Percentiles rank a stretch among this genome's conserved stretches.
These are phyloP conservation scores for Xylariaceae sp. DNA, from an alignment of 2,329 filamentous ascomycete genomes.

Conservation along the genomic window DNA sequence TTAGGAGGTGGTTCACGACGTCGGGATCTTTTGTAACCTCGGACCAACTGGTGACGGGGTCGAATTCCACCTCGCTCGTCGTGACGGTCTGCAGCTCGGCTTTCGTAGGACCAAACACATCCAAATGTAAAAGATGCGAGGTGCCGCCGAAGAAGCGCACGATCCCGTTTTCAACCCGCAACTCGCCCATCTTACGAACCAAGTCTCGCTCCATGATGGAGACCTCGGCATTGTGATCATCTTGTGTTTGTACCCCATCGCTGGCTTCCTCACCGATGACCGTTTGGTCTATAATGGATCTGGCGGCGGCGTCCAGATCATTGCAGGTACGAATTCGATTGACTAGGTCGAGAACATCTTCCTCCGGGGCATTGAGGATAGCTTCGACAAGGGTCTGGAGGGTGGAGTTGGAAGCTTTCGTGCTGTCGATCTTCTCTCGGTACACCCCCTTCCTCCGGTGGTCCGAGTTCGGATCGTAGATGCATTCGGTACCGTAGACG, in stretches of 20 bases:
- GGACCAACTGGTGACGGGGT: constrained; percentile 82
- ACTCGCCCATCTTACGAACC: constrained; percentile 87
- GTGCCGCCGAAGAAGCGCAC: constrained; percentile 91
- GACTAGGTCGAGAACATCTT: constrained; percentile 77
- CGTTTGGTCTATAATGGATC: constrained; percentile 46
- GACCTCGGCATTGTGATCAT: constrained; percentile 38
- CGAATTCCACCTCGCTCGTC: constrained; percentile 48
- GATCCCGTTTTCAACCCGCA: constrained; percentile 79
- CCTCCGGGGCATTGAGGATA: constrained; percentile 84
- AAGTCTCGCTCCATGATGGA: constrained; percentile 64
- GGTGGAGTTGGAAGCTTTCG: constrained; percentile 82
- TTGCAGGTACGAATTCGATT: constrained; percentile 83
- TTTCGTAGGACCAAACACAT: constrained; percentile 40
- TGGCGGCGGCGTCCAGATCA: constrained; percentile 51
- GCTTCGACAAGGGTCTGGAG: constrained; percentile 90
- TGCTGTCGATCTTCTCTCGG: constrained; percentile 82
- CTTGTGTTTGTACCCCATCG: constrained; percentile 39
- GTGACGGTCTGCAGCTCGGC: constrained; percentile 42
- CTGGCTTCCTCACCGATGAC: constrained; percentile 30
- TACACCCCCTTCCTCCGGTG: constrained; percentile 96
- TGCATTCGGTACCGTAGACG: constrained; percentile 83
- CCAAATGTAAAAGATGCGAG: constrained; percentile 82
- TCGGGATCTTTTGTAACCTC: constrained; percentile 73
- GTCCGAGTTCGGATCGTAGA: constrained; percentile 95
- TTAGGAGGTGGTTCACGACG: constrained; percentile 79